These are phyloP conservation scores for Conticribra guillardii DNA, from an alignment of 108 stramenopile species.

Conservation along the genomic window DNA sequence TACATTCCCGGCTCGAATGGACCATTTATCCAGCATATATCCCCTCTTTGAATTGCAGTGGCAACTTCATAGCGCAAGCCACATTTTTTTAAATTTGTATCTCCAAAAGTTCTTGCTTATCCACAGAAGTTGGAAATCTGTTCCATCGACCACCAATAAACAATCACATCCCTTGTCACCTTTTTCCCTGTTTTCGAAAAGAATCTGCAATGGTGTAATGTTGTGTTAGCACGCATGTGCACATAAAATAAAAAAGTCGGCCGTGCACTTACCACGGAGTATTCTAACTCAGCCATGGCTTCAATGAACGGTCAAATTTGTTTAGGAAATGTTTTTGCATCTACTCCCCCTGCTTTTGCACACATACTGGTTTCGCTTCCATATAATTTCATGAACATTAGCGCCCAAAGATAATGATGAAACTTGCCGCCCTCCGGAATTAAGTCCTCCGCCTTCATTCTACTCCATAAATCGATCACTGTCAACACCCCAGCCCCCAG, in stretches of 20 bases:
- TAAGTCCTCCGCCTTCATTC: neutral
- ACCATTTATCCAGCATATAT: constrained; percentile 40
- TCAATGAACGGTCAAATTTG: neutral
- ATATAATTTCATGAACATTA: constrained; percentile 5
- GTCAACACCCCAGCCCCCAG: neutral
- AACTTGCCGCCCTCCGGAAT: neutral
- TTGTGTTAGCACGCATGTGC: no score
- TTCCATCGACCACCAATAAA: constrained; percentile 11
- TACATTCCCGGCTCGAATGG: constrained; percentile 31
- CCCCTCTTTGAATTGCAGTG: constrained; percentile 17
- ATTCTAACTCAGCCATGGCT: neutral
- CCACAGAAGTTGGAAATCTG: constrained; percentile 14
- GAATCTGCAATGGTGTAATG: neutral
- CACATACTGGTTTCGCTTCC: neutral
- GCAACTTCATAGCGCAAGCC: constrained; percentile 44
- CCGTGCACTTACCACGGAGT: neutral
- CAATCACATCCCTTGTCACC: constrained; percentile 5
- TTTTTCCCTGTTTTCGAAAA: neutral
- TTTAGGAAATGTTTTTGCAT: neutral
- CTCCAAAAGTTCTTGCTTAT: constrained; percentile 8
- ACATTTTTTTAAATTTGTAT: constrained; percentile 29
- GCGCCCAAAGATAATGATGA: constrained; percentile 1
- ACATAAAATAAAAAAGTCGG: no score
- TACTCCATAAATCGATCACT: neutral
- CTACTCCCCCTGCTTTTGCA: neutral